Conservation (phyloP, 805 yeast genomes). For the Lachancea thermotolerans region DNA sequence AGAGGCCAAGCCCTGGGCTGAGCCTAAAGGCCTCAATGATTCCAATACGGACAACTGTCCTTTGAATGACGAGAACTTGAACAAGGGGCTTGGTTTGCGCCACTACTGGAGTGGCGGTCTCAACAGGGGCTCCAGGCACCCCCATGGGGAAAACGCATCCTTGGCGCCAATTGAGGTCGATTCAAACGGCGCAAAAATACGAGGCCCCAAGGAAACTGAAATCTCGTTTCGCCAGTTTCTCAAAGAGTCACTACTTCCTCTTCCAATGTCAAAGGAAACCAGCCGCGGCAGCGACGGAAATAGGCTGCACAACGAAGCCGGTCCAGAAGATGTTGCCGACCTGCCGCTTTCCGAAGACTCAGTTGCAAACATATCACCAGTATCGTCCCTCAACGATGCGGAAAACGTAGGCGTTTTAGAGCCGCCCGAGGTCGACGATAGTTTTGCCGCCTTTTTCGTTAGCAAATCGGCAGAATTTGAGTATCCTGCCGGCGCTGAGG, state of each 20-base stretch:
- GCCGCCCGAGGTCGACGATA: constrained; percentile 3
- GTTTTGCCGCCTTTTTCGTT: constrained; percentile 4
- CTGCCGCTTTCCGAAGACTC: constrained; percentile 1
- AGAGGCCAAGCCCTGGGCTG: constrained; percentile 29
- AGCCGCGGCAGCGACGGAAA: neutral
- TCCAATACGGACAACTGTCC: neutral
- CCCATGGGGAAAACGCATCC: neutral
- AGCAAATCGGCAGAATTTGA: constrained; percentile 1
- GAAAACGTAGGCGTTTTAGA: neutral
- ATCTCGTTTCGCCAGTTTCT: constrained; percentile 8
- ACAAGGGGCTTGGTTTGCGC: neutral
- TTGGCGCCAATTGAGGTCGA: constrained; percentile 2
- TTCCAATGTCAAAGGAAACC: constrained; percentile 1
- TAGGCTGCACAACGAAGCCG: neutral
- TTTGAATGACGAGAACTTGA: constrained; percentile 4
- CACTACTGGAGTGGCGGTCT: neutral
- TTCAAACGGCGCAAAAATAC: neutral
- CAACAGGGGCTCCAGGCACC: neutral
- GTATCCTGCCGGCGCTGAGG: neutral
- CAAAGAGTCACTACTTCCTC: constrained; percentile 2
- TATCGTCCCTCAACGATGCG: neutral
- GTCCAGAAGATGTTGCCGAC: neutral
- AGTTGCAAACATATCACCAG: neutral
- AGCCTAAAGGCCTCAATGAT: neutral
- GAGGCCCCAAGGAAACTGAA: constrained; percentile 2